These are phyloP conservation scores for Colletotrichum sp. DNA, from an alignment of 2,329 filamentous ascomycete species.

Conservation along the genomic window DNA sequence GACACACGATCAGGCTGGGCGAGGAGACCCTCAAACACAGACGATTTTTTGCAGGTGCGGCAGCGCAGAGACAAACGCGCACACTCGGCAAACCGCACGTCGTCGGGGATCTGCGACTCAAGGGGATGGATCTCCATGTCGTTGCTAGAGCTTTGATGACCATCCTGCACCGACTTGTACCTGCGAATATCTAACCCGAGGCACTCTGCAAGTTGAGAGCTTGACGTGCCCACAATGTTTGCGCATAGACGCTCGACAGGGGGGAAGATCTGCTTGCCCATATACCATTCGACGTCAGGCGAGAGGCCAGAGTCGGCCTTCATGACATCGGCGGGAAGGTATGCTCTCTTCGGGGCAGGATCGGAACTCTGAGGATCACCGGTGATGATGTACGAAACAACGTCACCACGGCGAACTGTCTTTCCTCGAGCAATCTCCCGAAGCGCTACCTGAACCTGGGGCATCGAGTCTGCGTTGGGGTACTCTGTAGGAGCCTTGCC, in stretches of 20 bases:
- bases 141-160: slow-evolving; percentile 53
- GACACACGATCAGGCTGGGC: slow-evolving; percentile 65
- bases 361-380: slow-evolving; percentile 71
- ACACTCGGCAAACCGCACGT: slow-evolving; percentile 85
- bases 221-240: slow-evolving; percentile 92
- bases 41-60: slow-evolving; percentile 75
- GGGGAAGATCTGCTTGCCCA: slow-evolving; percentile 97
- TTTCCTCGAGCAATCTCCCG: slow-evolving; percentile 88
- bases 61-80: slow-evolving; percentile 79
- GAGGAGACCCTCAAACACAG: slow-evolving; percentile 78
- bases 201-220: slow-evolving; percentile 88
- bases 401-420: slow-evolving; percentile 88
- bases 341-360: slow-evolving; percentile 85
- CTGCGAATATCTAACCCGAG: slow-evolving; percentile 89
- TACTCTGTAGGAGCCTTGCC: slow-evolving; percentile 94
- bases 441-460: slow-evolving; percentile 93
- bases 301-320: slow-evolving; percentile 77
- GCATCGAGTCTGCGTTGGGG: slow-evolving; percentile 93
- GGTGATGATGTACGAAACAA: slow-evolving; percentile 95
- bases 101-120: slow-evolving; percentile 92
- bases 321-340: slow-evolving; percentile 82
- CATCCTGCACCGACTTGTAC: slow-evolving; percentile 63
- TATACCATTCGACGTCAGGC: slow-evolving; percentile 96
- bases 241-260: slow-evolving; percentile 97
- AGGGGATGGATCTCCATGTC: slow-evolving; percentile 85